Evolutionary conservation across 345 rosid species (phyloP).

Genomic region (Cardamine occulta): DNA sequence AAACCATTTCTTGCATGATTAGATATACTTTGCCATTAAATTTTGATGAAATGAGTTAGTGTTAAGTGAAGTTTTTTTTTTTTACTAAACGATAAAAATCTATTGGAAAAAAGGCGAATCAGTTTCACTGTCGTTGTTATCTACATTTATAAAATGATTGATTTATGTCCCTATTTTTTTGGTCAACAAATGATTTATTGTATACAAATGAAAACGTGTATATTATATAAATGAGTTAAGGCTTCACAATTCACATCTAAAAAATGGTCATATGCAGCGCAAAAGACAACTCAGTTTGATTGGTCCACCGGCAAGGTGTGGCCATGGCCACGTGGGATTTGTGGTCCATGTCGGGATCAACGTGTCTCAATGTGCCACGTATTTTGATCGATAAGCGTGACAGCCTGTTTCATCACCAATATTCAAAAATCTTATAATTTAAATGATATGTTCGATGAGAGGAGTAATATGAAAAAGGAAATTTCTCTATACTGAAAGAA

Average conservation of each 20-base stretch:
- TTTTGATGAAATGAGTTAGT: neutral
- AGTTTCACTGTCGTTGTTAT: neutral
- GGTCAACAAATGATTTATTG: neutral
- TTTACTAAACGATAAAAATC: neutral
- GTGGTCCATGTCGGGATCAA: slow-evolving; percentile 44
- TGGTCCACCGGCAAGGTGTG: slow-evolving; percentile 45
- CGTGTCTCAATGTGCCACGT: slow-evolving; percentile 29
- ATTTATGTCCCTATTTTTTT: neutral
- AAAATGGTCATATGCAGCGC: slow-evolving; percentile 28
- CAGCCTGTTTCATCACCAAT: slow-evolving; percentile 41
- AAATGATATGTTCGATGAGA: neutral
- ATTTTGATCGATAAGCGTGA: slow-evolving; percentile 21
- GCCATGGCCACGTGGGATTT: slow-evolving; percentile 45
- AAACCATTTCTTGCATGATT: slow-evolving; percentile 6
- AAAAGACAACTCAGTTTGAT: slow-evolving; percentile 22
- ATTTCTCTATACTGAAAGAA: neutral
- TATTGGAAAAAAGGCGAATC: neutral
- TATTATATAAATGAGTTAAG: slow-evolving; percentile 7
- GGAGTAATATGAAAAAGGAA: neutral
- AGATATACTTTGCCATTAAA: neutral
- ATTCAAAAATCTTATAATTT: neutral
- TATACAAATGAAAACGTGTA: neutral
- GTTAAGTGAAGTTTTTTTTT: neutral
- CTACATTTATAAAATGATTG: neutral
- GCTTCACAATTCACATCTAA: neutral